Base-by-base conservation (phyloP, 352 stramenopile species). In the Chrysophaeum taylorii region DNA sequence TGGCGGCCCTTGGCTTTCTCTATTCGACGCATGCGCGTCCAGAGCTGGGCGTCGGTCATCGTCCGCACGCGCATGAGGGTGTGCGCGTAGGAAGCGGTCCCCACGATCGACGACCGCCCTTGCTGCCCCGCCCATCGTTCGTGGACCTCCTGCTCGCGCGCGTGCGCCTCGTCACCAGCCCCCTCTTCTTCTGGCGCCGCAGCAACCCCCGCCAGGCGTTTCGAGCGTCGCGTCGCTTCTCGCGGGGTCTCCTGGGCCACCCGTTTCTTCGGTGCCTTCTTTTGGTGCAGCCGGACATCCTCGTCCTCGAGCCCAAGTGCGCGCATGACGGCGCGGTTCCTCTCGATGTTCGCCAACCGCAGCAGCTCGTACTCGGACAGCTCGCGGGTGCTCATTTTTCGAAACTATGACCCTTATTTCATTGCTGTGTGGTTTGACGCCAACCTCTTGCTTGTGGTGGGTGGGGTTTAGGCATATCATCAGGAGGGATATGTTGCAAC, bases 291-390 rank as follows among this genome's bases (percentile, higher is more conserved):
- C 50, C n/a, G 27, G n/a, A 62, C 50, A 31, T 62, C 50, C 15
- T 4, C 23, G 27, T 62, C 27, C 25, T 23, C 27, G 15, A 62
- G 38, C 4, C 50, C 50, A 2, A 62, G 50, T 12, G 50, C 50
- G 50, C 14, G 15, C 50, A 62, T 62, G 25, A 62, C 50, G 14
- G 7, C 50, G 27, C n/a, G n/a, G 50, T 62, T 62, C n/a, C 50
- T 25, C 15, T 2, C n/a, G 50, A 62, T 62, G 50, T 62, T 62
- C 25, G 7, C 7, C 50, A 7, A 25, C 1, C 50, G 50, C 15
- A 62, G 50, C 50, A 39, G 50, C 50, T 62, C 50, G 23, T 62
- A 62, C 50, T 62, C 50, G 4, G 50, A 62, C 5, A 62, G 50
- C 9, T 12, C 23, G n/a, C n/a, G n/a, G n/a, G n/a, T n/a, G n/a